These are phyloP conservation scores for Gentiana straminea DNA, from an alignment of 257 asterid genomes.

Conservation along the genomic window DNA sequence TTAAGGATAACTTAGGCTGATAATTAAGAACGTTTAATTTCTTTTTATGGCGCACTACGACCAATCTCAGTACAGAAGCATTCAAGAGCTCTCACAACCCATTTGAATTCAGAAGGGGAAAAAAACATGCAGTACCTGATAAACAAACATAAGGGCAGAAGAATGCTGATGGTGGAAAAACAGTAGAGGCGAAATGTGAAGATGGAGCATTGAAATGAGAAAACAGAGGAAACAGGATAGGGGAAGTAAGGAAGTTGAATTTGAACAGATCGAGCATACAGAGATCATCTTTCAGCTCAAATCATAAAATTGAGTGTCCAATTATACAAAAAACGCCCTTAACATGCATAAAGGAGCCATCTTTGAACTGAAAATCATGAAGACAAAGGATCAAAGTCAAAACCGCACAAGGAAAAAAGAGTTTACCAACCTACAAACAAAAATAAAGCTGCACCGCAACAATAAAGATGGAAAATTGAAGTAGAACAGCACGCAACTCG, in stretches of 20 bases:
- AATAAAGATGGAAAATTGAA: no score
- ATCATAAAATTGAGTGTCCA: slow-evolving; percentile 18
- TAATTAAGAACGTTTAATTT: slow-evolving; percentile 17
- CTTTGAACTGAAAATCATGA: slow-evolving; percentile 17
- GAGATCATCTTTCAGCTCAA: neutral
- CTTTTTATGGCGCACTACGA: slow-evolving; percentile 21
- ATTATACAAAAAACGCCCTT: slow-evolving; percentile 22
- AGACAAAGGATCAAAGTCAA: slow-evolving; percentile 2
- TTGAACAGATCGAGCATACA: slow-evolving; percentile 3
- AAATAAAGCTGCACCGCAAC: no score
- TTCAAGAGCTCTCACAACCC: slow-evolving; percentile 21
- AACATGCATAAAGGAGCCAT: slow-evolving; percentile 11
- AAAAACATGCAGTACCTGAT: neutral
- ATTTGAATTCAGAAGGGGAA: neutral
- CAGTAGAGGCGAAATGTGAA: neutral
- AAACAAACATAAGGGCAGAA: neutral
- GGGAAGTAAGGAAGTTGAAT: neutral
- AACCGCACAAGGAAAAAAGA: slow-evolving; percentile 10
- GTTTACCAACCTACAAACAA: no score
- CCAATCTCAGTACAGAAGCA: slow-evolving; percentile 14
- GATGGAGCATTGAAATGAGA: neutral
- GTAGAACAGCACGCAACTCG: slow-evolving; percentile 11
- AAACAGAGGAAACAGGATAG: neutral
- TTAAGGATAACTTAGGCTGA: slow-evolving; percentile 13
- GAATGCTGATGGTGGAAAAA: neutral